Base-by-base conservation (phyloP, 2,329 filamentous ascomycete species). In the Davidsoniella australis region DNA sequence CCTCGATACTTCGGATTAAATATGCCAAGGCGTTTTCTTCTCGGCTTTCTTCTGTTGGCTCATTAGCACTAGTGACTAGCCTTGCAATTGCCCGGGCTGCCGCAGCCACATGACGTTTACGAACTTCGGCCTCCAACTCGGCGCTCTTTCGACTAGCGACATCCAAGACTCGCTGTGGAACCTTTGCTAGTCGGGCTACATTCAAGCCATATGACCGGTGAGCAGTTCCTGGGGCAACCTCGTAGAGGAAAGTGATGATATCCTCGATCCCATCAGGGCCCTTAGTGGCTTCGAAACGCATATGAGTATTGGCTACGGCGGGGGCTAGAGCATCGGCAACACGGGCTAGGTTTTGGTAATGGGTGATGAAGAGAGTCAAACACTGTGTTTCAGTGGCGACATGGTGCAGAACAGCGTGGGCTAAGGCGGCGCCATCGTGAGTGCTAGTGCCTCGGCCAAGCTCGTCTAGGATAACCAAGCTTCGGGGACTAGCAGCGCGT, bases 141-240 rank as follows among this genome's bases (percentile, higher is more conserved):
- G 68, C 69, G 53, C 85, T 93, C 66, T 93, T 91, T 43, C 69
- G 66, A n/a, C 75, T 77, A 2, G 91, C 91, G 20, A 86, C 70
- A 23, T 88, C 83, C 33, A 96, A 69, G 16, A 96, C 76, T 50
- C 75, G 70, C 52, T 74, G 73, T 0, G 89, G 87, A 40, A 98
- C 74, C 47, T 80, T 80, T 2, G 91, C 91, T 48, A 98, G 66
- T 42, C 85, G 72, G 12, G 91, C 91, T 18, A 96, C 91, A 62
- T 96, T 96, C 51, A 98, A 62, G 1, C 93, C 91, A 62, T 98
- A 98, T 16, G 85, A 93, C 4, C 91, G 75, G 68, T 96, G 88
- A 7, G 91, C 89, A 9, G 94, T 85, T 9, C 91, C 91, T 55
- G 91, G 85, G 1, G 77, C 82, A 2, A 95, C 82, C 61, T 95